phyloP scores from a whole-genome alignment of 1,284 basidiomycete species.

The Pisolithus thermaeus region DNA sequence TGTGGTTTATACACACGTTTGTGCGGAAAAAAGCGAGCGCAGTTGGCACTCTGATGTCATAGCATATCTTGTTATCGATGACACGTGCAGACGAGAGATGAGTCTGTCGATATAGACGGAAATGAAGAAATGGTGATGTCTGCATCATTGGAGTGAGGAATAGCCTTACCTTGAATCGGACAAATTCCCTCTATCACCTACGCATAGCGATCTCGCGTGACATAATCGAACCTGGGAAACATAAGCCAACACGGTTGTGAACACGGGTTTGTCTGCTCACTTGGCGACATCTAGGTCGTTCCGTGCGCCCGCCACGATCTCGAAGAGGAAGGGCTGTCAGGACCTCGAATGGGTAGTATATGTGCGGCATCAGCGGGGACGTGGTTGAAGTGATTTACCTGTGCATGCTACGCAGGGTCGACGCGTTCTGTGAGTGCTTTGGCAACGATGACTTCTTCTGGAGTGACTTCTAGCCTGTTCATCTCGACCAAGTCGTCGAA shows the following conservation, averaged over 20 bases:
- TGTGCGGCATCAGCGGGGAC: background rate
- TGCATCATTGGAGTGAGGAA: background rate
- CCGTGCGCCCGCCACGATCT: constrained; percentile 72
- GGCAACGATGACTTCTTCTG: constrained; percentile 37
- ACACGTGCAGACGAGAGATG: constrained; percentile 68
- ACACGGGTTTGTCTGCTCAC: constrained; percentile 30
- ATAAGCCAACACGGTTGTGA: background rate
- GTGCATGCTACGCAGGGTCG: constrained; percentile 26
- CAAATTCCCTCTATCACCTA: constrained; percentile 57
- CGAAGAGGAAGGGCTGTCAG: constrained; percentile 43
- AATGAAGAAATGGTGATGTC: background rate
- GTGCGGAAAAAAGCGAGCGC: constrained; percentile 67
- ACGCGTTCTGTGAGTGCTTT: constrained; percentile 41
- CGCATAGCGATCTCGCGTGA: constrained; percentile 62
- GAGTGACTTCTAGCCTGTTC: constrained; percentile 36
- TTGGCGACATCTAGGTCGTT: constrained; percentile 83
- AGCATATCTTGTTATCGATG: constrained; percentile 67
- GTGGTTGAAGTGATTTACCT: background rate
- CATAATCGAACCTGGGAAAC: constrained; percentile 64
- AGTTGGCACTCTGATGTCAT: constrained; percentile 70
- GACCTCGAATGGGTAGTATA: constrained; percentile 27
- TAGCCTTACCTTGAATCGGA: constrained; percentile 34
- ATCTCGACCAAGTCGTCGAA: constrained; percentile 46
- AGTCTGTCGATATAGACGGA: constrained; percentile 37
- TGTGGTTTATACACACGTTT: constrained; percentile 73